Base-by-base conservation (phyloP, 441 rosid species). In the Gossypium laxum region DNA sequence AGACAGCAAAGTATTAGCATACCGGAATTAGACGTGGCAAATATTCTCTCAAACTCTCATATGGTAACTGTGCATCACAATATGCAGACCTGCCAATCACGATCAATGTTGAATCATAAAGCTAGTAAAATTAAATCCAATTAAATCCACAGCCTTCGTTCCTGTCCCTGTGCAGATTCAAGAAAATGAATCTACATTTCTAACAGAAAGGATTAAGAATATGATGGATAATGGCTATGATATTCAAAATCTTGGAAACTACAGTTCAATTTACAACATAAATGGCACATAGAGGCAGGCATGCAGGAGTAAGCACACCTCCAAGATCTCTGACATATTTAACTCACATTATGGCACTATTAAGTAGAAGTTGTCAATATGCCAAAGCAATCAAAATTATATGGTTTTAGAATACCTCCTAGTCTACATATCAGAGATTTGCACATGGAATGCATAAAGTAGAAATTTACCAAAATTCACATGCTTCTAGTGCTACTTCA, bases 401-500 rank as follows among this genome's bases (percentile, higher is more conserved):
- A 21, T 57, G 43, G 51, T 48, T 45, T 47, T 60, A 24, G 12
- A 45, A 22, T 1, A 34, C 54, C 51, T 71, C 22, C 41, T 47
- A 43, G 19, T 26, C 45, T 24, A 51, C 3, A 21, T 34, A 38
- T 55, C 63, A 55, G 45, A 75, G 38, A 75, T 54, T 43, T 8
- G 67, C 15, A 59, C 28, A 71, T 57, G 43, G 11, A 22, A 51
- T 71, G 70, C 65, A 73, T 50, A 61, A 62, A 74, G 45, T 38
- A 38, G 62, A 66, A 75, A 63, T 60, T 84, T 88, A 96, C 99
- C 99, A 96, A 81, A 91, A 96, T 90, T 96, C 99, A 77, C 98
- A 90, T 59, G 98, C 91, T 88, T 96, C 99, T 64, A 96, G 97
- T 72, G 96, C 94, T 72, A 96, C 98, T 78, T 93, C 99, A 51